Evolutionary conservation across 345 rosid genomes (phyloP).

Genomic region (Mangifera indica): DNA sequence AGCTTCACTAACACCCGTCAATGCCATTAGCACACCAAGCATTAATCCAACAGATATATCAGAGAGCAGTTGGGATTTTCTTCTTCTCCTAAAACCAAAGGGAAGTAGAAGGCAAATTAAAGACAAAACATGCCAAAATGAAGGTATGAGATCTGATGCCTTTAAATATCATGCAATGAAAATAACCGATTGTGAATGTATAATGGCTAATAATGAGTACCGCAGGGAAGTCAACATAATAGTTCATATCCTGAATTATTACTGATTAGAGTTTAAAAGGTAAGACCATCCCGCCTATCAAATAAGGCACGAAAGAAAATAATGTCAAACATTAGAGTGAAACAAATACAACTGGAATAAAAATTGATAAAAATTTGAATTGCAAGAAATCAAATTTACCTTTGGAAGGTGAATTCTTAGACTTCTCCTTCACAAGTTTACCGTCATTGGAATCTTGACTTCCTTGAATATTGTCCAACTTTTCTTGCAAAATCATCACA

Average conservation of each 20-base stretch:
- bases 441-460: constrained; percentile 22
- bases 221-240: constrained; percentile 60
- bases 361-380: neutral
- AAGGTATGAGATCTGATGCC: too few species aligned
- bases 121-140: too few species aligned
- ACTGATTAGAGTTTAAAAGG: too few species aligned
- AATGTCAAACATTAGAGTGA: too few species aligned
- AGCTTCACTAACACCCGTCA: constrained; percentile 93
- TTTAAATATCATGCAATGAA: neutral
- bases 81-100: too few species aligned
- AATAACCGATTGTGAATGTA: neutral
- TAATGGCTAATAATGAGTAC: constrained; percentile 35
- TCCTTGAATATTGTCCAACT: too few species aligned
- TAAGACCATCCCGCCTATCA: too few species aligned
- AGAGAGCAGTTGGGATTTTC: too few species aligned
- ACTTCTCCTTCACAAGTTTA: constrained; percentile 6
- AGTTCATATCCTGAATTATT: too few species aligned
- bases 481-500: too few species aligned
- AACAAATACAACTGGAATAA: too few species aligned
- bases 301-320: neutral
- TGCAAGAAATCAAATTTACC: constrained; percentile 22
- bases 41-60: constrained; percentile 48
- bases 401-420: constrained; percentile 7
- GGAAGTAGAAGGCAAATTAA: too few species aligned
- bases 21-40: constrained; percentile 75